Base-by-base conservation (phyloP, 2,329 filamentous ascomycete species). In the Cercospora canescens region DNA sequence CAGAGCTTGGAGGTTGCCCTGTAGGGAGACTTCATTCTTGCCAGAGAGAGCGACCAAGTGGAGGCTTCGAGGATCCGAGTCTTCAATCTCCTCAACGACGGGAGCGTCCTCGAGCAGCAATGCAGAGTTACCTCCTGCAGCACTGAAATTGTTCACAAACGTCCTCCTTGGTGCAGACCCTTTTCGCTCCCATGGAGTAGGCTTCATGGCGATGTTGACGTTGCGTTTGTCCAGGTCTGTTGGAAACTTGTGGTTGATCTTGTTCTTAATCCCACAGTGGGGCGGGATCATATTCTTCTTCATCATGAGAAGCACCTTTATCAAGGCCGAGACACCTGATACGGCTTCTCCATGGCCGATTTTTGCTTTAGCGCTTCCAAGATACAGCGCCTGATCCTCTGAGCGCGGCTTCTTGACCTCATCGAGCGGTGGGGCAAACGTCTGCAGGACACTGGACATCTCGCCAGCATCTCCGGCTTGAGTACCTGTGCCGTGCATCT, bases 401-500 rank as follows among this genome's bases (percentile, higher is more conserved):
- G 81, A 48, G 81, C 79, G 69, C 83, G 78, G 62, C 81, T n/a
- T n/a, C n/a, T n/a, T n/a, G n/a, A n/a, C n/a, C n/a, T n/a, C n/a
- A n/a, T n/a, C n/a, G n/a, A n/a, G n/a, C n/a, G n/a, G 80, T 24
- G 86, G 84, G 52, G 86, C 87, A 71, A 90, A 90, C 21, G 86
- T 82, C 57, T 86, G 83, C 24, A 88, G 87, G 57, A 96, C 90
- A 0, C 90, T 93, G 1, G 87, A 83, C 89, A 94, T 94, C 77
- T 97, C 93, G 4, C 88, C 90, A 7, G 88, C 89, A 74, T 96
- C 93, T 67, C 91, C 93, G 34, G 91, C 92, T 77, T 95, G 91
- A 0, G 92, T 96, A 34, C 93, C 93, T 2, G 93, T 96, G 14
- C 91, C 93, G 77, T 96, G 92, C 89, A 95, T 93, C 79, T 96